phyloP scores from a whole-genome alignment of 108 stramenopile genomes.

The Craspedostauros australis region DNA sequence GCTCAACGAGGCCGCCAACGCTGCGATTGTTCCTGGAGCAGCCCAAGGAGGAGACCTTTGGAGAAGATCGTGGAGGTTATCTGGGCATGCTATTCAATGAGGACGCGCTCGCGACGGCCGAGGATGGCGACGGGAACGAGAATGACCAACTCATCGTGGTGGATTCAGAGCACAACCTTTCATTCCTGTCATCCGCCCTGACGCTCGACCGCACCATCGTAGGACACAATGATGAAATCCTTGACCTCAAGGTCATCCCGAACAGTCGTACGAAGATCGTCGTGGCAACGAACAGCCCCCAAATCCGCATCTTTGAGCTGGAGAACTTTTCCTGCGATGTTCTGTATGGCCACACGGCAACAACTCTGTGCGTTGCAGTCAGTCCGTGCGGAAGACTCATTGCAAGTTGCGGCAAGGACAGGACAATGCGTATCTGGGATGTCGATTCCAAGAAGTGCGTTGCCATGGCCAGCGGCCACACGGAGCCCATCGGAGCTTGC shows the following conservation, averaged over 20 bases:
- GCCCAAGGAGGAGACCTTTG: constrained; percentile 49
- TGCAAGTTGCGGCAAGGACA: constrained; percentile 90
- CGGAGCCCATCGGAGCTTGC: constrained; percentile 80
- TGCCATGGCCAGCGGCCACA: constrained; percentile 77
- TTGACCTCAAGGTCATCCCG: constrained; percentile 85
- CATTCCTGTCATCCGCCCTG: constrained; percentile 46
- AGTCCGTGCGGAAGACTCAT: constrained; percentile 86
- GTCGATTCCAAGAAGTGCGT: constrained; percentile 38
- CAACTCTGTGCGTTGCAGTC: constrained; percentile 86
- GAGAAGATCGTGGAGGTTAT: constrained; percentile 75
- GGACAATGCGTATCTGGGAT: constrained; percentile 79
- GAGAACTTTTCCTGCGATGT: constrained; percentile 66
- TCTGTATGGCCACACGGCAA: constrained; percentile 91
- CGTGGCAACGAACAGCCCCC: constrained; percentile 92
- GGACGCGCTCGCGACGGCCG: background rate
- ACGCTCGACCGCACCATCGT: constrained; percentile 69
- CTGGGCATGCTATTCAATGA: constrained; percentile 27
- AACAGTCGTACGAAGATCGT: constrained; percentile 35
- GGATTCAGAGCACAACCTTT: constrained; percentile 88
- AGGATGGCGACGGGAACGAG: constrained; percentile 10
- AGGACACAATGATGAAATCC: constrained; percentile 91
- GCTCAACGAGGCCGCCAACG: constrained; percentile 32
- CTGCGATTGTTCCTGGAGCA: constrained; percentile 45
- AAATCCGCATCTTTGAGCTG: constrained; percentile 84
- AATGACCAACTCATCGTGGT: constrained; percentile 64